Evolutionary conservation across 2,329 filamentous ascomycete genomes (phyloP), one percentile per base, ranked within the genome.

Genomic region (Mollisia scopiformis): DNA sequence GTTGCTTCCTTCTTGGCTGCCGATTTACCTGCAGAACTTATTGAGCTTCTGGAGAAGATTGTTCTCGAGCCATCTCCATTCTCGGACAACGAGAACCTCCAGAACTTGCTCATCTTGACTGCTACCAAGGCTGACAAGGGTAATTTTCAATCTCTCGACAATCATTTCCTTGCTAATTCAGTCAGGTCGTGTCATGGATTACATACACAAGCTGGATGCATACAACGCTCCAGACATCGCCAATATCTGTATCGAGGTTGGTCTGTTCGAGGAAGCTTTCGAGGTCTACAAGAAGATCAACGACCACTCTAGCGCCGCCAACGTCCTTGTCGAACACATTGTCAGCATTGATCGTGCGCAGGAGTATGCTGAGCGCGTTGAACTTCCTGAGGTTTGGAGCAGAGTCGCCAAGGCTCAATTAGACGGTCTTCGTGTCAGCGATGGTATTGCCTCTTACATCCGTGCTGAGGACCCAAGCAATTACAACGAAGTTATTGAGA

Each of bases 261-360:
- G 95, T 63, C 85, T 99, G 68, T 92, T 91, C 72, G 96, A 99
- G 76, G 96, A 99, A 77, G 95, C 95, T 1, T 97, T 99, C 69
- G 92, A 97, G 79, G 95, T 99, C 69, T 96, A 93, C 84, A 98
- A 98, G 87, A 99, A 99, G 85, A 91, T 93, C 68, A 88, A 90
- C 73, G 93, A 96, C 78, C 93, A 96, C 76, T 82, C 85, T 57
- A 90, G 91, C 53, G 95, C 96, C 30, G 91, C 91, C 69, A 90
- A 94, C 66, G 95, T 99, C 30, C 87, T 99, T 5, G 91, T 99
- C 27, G 95, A 99, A 73, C 89, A 99, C 73, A 88, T 99, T 70
- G 94, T 99, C 72, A 97, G 93, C 83, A 98, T 99, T 71, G 96
- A 99, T 75, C 91, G 95, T 65, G 95, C 95, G 4, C 93, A 97